Base-by-base conservation (phyloP, 2,329 filamentous ascomycete genomes). In the Pseudofabraea citricarpa region DNA sequence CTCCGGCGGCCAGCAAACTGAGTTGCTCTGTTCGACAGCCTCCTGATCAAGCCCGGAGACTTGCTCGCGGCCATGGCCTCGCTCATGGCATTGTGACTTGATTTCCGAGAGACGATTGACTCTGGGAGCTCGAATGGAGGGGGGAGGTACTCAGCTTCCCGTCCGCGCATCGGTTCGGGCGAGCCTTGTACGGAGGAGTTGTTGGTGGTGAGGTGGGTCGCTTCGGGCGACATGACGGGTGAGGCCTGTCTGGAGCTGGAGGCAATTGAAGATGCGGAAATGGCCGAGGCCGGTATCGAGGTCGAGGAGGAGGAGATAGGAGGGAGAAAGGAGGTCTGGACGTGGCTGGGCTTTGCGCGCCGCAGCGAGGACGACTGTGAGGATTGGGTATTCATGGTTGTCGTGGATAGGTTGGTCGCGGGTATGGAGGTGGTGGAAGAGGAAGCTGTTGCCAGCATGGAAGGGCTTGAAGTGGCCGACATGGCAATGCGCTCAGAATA, bases 1-100 rank as follows among this genome's bases (percentile, higher is more conserved):
- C 90, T 78, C 50, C 90, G 81, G 47, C 83, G 76, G 29, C 66
- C 67, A 61, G 81, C 62, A 72, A 84, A 67, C 75, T 79, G 83
- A 36, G 80, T 81, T 5, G 90, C 88, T 49, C 85, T 82, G 55
- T 86, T 87, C 23, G 93, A 97, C 18, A 96, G 71, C 50, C 90
- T 80, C 50, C 93, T 82, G 53, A 97, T 94, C 44, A 97, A 66
- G 27, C 75, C 76, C 3, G 83, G 77, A 26, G 75, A 78, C 56
- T 81, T 79, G 58, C 72, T 75, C 38, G 71, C 64, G 19, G 71
- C 67, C 46, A 79, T 60, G 41, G 74, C 74, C 48, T 87, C 81
- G 37, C 75, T 78, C 57, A 87, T 77, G 5, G 85, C 82, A 53
- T 71, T 80, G 49, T 68, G 67, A 57, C 80, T 82, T 5, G 78